phyloP scores from a whole-genome alignment of 345 rosid genomes.

The Linum trigynum region DNA sequence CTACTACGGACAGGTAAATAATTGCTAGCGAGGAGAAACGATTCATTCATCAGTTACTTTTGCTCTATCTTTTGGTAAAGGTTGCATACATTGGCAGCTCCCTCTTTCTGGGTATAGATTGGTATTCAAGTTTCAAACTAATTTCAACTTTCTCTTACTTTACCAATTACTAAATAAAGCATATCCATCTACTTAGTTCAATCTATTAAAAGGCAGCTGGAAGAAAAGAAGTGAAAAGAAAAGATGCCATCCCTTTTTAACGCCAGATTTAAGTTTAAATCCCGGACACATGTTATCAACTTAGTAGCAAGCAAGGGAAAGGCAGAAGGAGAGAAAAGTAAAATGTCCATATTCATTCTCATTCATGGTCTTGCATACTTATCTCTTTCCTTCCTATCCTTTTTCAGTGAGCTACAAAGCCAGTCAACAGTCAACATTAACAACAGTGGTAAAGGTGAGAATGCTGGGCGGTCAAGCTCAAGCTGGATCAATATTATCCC shows the following conservation, averaged over 20 bases:
- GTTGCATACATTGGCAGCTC: not conserved
- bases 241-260: not conserved
- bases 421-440: no score
- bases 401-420: constrained; percentile 20
- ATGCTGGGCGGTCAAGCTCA: no score
- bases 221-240: not conserved
- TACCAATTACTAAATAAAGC: not conserved
- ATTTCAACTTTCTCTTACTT: not conserved
- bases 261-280: not conserved
- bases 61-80: constrained; percentile 1
- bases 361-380: not conserved
- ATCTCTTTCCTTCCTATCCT: not conserved
- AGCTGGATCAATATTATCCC: constrained; percentile 25
- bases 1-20: constrained; percentile 45
- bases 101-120: not conserved
- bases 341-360: not conserved
- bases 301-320: not conserved
- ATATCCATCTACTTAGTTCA: not conserved
- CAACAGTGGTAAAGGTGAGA: no score
- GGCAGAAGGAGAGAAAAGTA: not conserved
- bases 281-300: not conserved
- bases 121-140: not conserved
- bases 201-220: not conserved
- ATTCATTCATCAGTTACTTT: no score
- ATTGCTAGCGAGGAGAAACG: no score